Conservation (phyloP, 257 asterid genomes). For the Solanum medicagineum region DNA sequence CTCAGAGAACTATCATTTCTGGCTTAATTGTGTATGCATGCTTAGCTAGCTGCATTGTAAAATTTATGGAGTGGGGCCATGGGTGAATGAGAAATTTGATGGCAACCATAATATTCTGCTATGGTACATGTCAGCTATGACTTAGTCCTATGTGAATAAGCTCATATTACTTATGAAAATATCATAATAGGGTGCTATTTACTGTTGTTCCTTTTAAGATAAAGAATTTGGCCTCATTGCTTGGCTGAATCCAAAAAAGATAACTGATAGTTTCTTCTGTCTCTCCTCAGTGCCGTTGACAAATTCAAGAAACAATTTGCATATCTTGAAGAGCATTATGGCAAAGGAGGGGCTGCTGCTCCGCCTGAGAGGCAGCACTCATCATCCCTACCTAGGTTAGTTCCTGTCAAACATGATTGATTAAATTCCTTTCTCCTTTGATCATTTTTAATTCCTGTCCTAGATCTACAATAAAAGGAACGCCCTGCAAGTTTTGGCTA, state of each 20-base stretch:
- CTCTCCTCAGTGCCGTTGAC: slow-evolving; percentile 70
- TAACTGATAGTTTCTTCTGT: not conserved
- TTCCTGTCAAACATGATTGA: not conserved
- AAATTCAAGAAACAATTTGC: slow-evolving; percentile 97
- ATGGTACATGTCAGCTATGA: not conserved
- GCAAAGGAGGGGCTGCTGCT: slow-evolving; percentile 53
- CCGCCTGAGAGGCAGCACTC: slow-evolving; percentile 95
- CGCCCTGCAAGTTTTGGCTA: not conserved
- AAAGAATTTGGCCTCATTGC: not conserved
- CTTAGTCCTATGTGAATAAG: not conserved
- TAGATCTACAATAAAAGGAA: not conserved
- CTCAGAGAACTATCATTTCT: not conserved
- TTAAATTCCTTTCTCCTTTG: not conserved
- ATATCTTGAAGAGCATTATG: slow-evolving; percentile 80
- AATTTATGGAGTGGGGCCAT: not conserved
- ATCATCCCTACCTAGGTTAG: slow-evolving; percentile 85
- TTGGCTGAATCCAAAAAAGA: not conserved
- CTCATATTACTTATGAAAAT: not conserved
- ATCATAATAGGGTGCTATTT: not conserved
- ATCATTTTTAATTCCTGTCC: not conserved
- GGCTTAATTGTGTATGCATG: not conserved
- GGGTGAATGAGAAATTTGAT: not conserved
- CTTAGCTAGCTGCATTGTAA: not conserved
- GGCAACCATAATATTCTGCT: not conserved
- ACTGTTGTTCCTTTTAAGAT: not conserved